Base-by-base conservation (phyloP, 73 alveolate genomes). In the Tetrahymena elliotti region DNA sequence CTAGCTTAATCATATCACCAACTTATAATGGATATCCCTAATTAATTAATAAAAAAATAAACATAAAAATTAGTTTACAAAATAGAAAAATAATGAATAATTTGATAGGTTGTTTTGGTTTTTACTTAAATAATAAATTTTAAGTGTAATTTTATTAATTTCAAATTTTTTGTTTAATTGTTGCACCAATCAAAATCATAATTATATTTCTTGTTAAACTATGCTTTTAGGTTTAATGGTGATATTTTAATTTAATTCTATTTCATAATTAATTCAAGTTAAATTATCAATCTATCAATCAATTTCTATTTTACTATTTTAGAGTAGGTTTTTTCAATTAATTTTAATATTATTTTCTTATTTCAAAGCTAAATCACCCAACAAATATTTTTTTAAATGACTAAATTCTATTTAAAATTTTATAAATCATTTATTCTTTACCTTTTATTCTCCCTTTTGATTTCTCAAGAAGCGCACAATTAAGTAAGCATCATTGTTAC, bases 1-100 rank as follows among this genome's bases (percentile, higher is more conserved):
- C 96, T 31, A 94, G 93, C 27, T 94, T 94, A n/a, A 94, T 94
- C 52, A 94, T 53, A 54, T 94, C 96, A 41, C 96, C 95, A 15
- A 83, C 84, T n/a, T 94, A 68, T 54, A 94, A 38, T 3, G 68
- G 93, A 33, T 84, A 94, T 34, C 95, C 96, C 96, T 94, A 9
- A 68, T 68, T 27, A 68, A 18, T 68, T 68, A 68, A 68, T 0
- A 6, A 68, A 27, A 68, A 22, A 68, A 31, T 47, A 47, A 47
- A 47, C 82, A 47, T n/a, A n/a, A n/a, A 7, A 15, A 13, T 47
- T 15, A 47, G 27, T 15, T 4, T 47, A 47, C n/a, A 47, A 40
- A 47, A 47, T 47, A 47, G 82, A 47, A 18, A 47, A 47, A 47
- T 47, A 47, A 47, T 47, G 1, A 8, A 47, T 4, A 18, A 5